Percentiles rank a stretch among this genome's conserved stretches.
phyloP scores from a whole-genome alignment of 345 rosid species.

The Eucalyptus globulus region DNA sequence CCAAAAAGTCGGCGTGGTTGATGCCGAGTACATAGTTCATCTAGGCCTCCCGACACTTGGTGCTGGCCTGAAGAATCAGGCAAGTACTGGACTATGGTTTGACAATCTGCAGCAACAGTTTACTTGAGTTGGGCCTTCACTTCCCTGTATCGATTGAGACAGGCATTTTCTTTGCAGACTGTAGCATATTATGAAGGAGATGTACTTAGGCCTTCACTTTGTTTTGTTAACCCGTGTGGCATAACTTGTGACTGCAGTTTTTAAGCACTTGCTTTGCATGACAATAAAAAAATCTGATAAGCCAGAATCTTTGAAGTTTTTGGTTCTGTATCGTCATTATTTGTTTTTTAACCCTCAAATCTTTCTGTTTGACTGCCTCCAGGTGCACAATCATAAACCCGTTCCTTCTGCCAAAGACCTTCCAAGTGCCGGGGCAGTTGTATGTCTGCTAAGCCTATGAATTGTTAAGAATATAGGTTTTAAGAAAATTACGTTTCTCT shows the following conservation, averaged over 20 bases:
- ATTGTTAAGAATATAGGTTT: neutral
- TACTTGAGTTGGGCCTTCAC: neutral
- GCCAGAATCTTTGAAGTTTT: neutral
- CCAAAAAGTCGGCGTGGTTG: constrained; percentile 85
- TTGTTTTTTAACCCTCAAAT: neutral
- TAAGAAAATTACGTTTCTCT: neutral
- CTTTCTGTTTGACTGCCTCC: neutral
- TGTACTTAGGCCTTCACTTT: neutral
- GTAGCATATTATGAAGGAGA: neutral
- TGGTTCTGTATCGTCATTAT: neutral
- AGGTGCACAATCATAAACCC: neutral
- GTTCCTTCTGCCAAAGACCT: neutral
- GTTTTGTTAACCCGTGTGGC: neutral
- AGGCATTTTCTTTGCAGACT: neutral
- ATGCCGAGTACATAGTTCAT: constrained; percentile 81
- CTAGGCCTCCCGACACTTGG: constrained; percentile 82
- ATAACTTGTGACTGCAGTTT: neutral
- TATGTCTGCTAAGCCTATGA: neutral
- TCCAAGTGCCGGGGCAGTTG: neutral
- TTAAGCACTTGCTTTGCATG: neutral
- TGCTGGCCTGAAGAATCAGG: constrained; percentile 21
- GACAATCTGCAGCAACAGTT: neutral
- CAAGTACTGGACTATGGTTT: constrained; percentile 1
- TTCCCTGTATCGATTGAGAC: neutral
- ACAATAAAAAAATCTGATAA: neutral